Conservation (phyloP, 2,329 filamentous ascomycete species). For the Rhynchosporium secalis region DNA sequence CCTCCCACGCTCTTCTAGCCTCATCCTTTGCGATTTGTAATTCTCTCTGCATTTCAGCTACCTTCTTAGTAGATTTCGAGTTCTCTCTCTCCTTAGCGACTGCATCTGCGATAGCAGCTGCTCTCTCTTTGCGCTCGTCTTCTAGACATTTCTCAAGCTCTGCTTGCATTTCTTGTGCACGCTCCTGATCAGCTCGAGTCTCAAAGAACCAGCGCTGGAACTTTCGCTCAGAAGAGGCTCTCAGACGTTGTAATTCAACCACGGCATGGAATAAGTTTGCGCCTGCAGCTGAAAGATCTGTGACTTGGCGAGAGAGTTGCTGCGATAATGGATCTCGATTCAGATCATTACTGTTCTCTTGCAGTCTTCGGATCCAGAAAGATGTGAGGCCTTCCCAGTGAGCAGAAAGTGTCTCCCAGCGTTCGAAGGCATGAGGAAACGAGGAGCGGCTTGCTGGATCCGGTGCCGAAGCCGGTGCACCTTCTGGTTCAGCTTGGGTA, state of each 20-base stretch:
- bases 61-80: constrained; percentile 68
- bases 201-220: constrained; percentile 99
- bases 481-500: constrained; percentile 18
- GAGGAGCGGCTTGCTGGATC: constrained; percentile 53
- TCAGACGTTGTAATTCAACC: constrained; percentile 88
- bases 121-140: constrained; percentile 68
- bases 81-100: constrained; percentile 70
- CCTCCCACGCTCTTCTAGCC: constrained; percentile 93
- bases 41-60: constrained; percentile 91
- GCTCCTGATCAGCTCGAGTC: constrained; percentile 83
- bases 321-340: constrained; percentile 79
- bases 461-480: constrained; percentile 18
- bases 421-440: constrained; percentile 95
- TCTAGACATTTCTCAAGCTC: constrained; percentile 76
- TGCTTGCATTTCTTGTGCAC: constrained; percentile 76
- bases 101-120: constrained; percentile 65
- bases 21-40: constrained; percentile 94
- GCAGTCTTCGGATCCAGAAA: constrained; percentile 92
- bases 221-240: constrained; percentile 93
- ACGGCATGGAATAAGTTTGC: constrained; percentile 98
- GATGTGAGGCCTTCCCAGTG: constrained; percentile 98
- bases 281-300: constrained; percentile 93
- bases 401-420: constrained; percentile 95
- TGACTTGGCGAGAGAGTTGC: constrained; percentile 90
- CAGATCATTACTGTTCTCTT: constrained; percentile 86